A percentile compares a stretch with the other conserved stretches of the same genome.
phyloP scores from a whole-genome alignment of 495 filamentous ascomycete species.

The Tetracladium setigerum region DNA sequence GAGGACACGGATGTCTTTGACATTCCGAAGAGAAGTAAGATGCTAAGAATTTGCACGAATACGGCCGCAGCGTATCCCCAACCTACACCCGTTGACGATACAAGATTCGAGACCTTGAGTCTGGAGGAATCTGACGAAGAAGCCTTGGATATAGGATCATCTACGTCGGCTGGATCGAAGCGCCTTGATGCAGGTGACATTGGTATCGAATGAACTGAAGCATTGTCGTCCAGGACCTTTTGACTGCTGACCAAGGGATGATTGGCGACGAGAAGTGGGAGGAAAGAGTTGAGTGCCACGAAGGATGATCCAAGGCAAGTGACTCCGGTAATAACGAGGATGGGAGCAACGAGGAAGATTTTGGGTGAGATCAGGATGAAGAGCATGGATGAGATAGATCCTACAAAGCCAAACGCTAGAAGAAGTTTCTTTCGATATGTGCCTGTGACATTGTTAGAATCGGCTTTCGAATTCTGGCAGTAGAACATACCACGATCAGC shows the following conservation, averaged over 20 bases:
- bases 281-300: conserved; percentile 75
- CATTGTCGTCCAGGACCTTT: conserved; percentile 16
- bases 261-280: conserved; percentile 71
- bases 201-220: conserved; percentile 8
- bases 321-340: conserved; percentile 83
- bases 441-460: conserved; percentile 36
- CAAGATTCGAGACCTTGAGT: conserved; percentile 68
- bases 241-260: conserved; percentile 44
- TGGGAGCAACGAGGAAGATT: conserved; percentile 68
- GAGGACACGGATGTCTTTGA: conserved; percentile 46
- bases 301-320: conserved; percentile 84
- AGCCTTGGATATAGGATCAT: conserved; percentile 30
- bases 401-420: conserved; percentile 73
- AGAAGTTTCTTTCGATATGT: conserved; percentile 84
- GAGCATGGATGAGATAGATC: conserved; percentile 76
- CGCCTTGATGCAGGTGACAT: conserved; percentile 16
- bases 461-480: not conserved
- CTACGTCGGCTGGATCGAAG: conserved; percentile 16
- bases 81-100: conserved; percentile 87
- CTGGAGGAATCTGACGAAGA: conserved; percentile 46
- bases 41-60: conserved; percentile 68
- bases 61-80: conserved; percentile 83
- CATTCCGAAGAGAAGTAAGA: conserved; percentile 62
- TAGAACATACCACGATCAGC: conserved; percentile 60
- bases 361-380: conserved; percentile 73